These are phyloP conservation scores for Geranium brycei DNA, from an alignment of 345 rosid species.

Conservation along the genomic window DNA sequence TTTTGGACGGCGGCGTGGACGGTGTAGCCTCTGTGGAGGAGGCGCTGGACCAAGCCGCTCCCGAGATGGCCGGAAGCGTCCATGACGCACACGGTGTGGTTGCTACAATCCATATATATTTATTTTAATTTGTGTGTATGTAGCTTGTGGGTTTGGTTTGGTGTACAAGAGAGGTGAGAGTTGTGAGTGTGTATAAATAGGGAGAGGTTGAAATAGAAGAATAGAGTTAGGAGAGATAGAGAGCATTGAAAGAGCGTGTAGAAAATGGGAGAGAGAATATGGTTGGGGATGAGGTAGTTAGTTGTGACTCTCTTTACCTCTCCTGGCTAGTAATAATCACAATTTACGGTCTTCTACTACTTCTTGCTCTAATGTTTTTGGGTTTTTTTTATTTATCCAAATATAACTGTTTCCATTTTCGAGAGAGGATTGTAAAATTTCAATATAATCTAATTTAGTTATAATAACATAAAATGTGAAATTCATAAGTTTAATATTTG, in stretches of 20 bases:
- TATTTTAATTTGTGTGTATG: not conserved
- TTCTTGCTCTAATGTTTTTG: no score
- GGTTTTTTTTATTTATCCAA: no score
- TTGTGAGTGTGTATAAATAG: constrained; percentile 3
- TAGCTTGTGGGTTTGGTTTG: not conserved
- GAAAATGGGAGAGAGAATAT: constrained; percentile 4
- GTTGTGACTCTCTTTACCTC: not conserved
- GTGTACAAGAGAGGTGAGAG: not conserved
- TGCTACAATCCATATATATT: no score
- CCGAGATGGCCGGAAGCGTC: constrained; percentile 93
- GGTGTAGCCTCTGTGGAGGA: constrained; percentile 66
- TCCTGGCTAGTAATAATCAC: no score
- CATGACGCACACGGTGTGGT: constrained; percentile 49
- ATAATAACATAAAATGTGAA: no score
- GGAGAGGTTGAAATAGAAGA: no score
- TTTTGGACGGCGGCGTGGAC: constrained; percentile 64
- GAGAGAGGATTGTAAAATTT: no score
- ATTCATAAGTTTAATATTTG: no score
- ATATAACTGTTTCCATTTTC: no score
- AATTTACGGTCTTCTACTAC: no score
- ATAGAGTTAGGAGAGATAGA: no score
- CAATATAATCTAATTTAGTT: no score
- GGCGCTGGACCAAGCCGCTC: constrained; percentile 65
- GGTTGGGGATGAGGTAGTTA: not conserved
- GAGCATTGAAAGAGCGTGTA: constrained; percentile 11